Evolutionary conservation across 2,329 filamentous ascomycete genomes (phyloP), one percentile per base, ranked within the genome.

Genomic region (Fusarium multiceps): DNA sequence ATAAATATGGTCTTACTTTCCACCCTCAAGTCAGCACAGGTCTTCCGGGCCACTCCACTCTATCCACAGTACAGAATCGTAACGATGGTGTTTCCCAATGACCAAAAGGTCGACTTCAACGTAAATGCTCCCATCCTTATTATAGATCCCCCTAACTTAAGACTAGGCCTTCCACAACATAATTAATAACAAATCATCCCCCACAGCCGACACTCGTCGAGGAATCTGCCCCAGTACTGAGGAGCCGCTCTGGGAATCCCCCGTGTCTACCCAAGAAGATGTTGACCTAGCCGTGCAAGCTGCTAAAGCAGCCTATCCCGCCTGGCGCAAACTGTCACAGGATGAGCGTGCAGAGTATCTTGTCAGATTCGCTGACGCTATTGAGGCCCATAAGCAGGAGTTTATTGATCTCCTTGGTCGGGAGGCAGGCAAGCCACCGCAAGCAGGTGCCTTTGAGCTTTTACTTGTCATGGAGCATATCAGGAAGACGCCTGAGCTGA

Each of bases 161-260:
- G 1, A 16, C 4, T 20, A 68, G 64, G 34, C 43, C 8, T 67
- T 63, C 10, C 57, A 47, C 18, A 27, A 88, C 84, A 66, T 76
- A 23, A 74, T 78, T 48, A 73, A 77, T 43, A 72, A 72, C 34
- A 53, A 77, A 40, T 56, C 73, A 10, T 63, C 42, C 10, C 14
- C 63, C 3, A 75, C 75, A 3, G 18, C 62, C 0, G 53, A 59
- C 20, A 77, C 69, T 0, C 63, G 72, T 1, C 69, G 55, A 59
- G 56, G 67, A 0, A 77, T 51, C 73, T 78, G 76, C 69, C 80
- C 72, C 40, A 77, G 68, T 57, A 81, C 61, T 1, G 75, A 78
- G 7, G 70, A 79, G 23, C 72, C 76, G 8, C 73, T 82, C 1
- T 76, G 71, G 66, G 75, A 77, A 10, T 68, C 69, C 9, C 78